Conservation (phyloP, 2,329 filamentous ascomycete species). For the Ophiostoma himal-ulmi region DNA sequence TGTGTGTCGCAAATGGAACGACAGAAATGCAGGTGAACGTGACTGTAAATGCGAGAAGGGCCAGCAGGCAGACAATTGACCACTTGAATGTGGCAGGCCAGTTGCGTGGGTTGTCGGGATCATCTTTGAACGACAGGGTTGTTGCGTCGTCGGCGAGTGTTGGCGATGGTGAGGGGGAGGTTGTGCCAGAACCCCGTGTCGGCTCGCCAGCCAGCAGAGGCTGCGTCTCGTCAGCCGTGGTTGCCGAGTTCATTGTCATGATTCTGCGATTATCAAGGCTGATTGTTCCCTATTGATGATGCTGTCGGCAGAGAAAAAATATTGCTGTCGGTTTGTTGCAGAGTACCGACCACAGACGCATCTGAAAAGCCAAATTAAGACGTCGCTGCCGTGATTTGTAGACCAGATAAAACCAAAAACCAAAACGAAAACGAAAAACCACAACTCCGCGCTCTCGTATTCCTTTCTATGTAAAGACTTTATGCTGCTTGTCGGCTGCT, state of each 20-base stretch:
- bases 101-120: conserved; percentile 47
- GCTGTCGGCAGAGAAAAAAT: not conserved
- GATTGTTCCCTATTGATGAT: not conserved
- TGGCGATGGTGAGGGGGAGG: conserved; percentile 4
- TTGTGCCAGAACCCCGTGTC: not conserved
- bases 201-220: conserved; percentile 19
- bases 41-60: conserved; percentile 53
- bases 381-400: not conserved
- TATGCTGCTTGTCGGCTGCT: not conserved
- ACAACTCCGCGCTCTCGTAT: not conserved
- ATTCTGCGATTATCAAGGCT: not conserved
- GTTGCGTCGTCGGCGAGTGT: not conserved
- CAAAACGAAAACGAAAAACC: not conserved
- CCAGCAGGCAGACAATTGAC: conserved; percentile 47
- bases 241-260: not conserved
- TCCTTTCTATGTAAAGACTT: not conserved
- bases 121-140: conserved; percentile 27
- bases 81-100: conserved; percentile 51
- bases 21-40: conserved; percentile 54
- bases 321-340: not conserved
- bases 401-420: not conserved
- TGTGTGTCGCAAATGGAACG: conserved; percentile 48
- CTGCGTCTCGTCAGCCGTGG: conserved; percentile 21
- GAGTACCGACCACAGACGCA: too few species aligned
- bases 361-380: not conserved